Conservation (phyloP, 2,329 filamentous ascomycete species). For the Chaetoscypha palmicola region DNA sequence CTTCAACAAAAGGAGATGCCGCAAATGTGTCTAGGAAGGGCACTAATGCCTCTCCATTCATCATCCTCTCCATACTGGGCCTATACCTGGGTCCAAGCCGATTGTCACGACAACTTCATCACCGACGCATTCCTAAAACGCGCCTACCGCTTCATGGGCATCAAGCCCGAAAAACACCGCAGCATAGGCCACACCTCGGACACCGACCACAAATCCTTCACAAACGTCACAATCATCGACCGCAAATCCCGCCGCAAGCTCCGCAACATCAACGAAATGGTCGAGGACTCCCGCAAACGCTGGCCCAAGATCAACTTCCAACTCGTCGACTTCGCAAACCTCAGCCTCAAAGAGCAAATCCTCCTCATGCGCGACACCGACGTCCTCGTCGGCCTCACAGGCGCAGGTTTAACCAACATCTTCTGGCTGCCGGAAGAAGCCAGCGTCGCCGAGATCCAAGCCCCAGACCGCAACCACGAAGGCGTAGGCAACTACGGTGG, state of each 20-base stretch:
- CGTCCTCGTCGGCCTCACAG: conserved; percentile 24
- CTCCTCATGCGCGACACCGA: conserved; percentile 16
- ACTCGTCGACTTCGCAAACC: conserved; percentile 17
- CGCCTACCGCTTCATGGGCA: conserved; percentile 10
- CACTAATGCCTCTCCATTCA: conserved; percentile 25
- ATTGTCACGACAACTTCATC: conserved; percentile 12
- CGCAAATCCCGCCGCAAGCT: conserved; percentile 19
- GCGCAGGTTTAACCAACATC: conserved; percentile 24
- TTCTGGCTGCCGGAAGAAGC: conserved; percentile 23
- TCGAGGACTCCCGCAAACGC: conserved; percentile 10
- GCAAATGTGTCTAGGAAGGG: conserved; percentile 21
- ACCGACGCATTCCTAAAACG: conserved; percentile 14
- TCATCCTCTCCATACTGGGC: conserved; percentile 27
- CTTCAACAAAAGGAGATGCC: conserved; percentile 18
- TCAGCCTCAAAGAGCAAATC: conserved; percentile 22
- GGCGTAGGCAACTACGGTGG: conserved; percentile 4
- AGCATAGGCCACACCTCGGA: too few species aligned
- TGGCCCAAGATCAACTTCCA: conserved; percentile 19
- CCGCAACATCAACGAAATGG: conserved; percentile 11
- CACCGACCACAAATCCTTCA: neutral
- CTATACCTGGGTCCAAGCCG: conserved; percentile 14
- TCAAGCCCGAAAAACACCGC: conserved; percentile 1
- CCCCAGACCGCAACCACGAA: too few species aligned
- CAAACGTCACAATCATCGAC: conserved; percentile 22
- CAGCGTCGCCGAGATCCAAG: conserved; percentile 16